Base-by-base conservation (phyloP, 176 grass and related monocot genomes). In the Paspalum notatum region DNA sequence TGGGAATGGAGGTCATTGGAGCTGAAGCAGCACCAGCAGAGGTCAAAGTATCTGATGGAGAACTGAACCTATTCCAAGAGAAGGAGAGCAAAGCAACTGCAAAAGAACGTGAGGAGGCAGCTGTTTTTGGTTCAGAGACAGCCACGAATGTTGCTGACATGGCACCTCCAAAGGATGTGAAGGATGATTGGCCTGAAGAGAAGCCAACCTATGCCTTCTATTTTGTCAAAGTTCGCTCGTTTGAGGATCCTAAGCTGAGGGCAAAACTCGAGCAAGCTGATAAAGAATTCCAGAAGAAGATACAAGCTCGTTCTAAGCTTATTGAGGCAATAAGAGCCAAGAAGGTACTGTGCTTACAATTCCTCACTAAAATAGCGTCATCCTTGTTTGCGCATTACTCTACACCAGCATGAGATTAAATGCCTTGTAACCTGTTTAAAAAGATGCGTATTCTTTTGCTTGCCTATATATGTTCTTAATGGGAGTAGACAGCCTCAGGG, bases 191-290 rank as follows among this genome's bases (percentile, higher is more conserved):
- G 96, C 90, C 90, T 72, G 82, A 87, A 72, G 84, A 90, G 59
- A 89, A 89, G 80, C 82, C 95, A 84, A 88, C 80, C 59, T 32
- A 95, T 65, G 56, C 49, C 9, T 99, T 90, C 59, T 99, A 85
- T 86, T 89, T 99, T 18, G 50, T 85, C 65, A 99, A 85, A 74
- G 38, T 88, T 76, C 91, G 96, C 79, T 85, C 88, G 21, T 75
- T 84, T 26, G 96, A 99, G 67, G 96, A 99, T 77, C 90, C 96
- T 66, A 93, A 95, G 80, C 83, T 95, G 70, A 93, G 83, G 80
- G 74, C 78, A 55, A 99, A 95, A 89, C 75, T 99, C 5, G 96
- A 99, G 48, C 86, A 78, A 74, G 80, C 91, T 69, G 90, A 95
- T 20, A 99, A 93, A 81, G 91, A 92, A 46, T 89, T 95, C 71